Evolutionary conservation across 768 basidiomycete species (phyloP).

Genomic region (Suillus cothurnatus): DNA sequence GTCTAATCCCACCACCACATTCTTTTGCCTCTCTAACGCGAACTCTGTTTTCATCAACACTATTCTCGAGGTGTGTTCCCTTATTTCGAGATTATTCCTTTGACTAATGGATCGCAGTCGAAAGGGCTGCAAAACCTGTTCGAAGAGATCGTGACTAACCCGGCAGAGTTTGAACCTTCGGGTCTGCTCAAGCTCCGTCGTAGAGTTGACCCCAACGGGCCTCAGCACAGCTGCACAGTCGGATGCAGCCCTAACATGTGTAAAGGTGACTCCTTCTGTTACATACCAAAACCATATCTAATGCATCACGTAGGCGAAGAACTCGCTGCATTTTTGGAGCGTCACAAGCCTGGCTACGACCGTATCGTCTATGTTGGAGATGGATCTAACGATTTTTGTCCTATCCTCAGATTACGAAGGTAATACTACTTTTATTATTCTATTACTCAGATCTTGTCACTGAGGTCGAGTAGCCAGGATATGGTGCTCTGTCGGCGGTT

Average conservation of each 20-base stretch:
- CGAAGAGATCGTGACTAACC: conserved; percentile 89
- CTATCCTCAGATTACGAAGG: conserved; percentile 78
- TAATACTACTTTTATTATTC: conserved; percentile 32
- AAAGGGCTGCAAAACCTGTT: conserved; percentile 76
- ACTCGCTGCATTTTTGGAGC: conserved; percentile 75
- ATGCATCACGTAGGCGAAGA: conserved; percentile 79
- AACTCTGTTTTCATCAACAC: conserved; percentile 91
- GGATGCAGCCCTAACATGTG: conserved; percentile 99
- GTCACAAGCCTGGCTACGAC: conserved; percentile 64
- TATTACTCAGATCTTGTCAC: not conserved
- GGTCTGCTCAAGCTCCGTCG: conserved; percentile 77
- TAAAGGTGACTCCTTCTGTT: conserved; percentile 58
- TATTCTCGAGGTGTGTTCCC: conserved; percentile 68
- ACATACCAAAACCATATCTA: not conserved
- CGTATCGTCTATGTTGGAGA: conserved; percentile 95
- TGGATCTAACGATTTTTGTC: conserved; percentile 95
- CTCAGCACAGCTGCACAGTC: conserved; percentile 81
- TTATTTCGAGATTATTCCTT: not conserved
- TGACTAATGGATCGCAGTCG: conserved; percentile 45
- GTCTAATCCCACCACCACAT: conserved; percentile 63
- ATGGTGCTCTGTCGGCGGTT: conserved; percentile 75
- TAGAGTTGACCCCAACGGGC: conserved; percentile 71
- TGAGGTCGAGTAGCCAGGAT: conserved; percentile 64
- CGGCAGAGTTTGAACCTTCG: conserved; percentile 75
- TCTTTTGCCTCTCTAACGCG: conserved; percentile 93